phyloP scores from a whole-genome alignment of 202 grass and related monocot genomes.

The Schoenoplectus tabernaemontani region DNA sequence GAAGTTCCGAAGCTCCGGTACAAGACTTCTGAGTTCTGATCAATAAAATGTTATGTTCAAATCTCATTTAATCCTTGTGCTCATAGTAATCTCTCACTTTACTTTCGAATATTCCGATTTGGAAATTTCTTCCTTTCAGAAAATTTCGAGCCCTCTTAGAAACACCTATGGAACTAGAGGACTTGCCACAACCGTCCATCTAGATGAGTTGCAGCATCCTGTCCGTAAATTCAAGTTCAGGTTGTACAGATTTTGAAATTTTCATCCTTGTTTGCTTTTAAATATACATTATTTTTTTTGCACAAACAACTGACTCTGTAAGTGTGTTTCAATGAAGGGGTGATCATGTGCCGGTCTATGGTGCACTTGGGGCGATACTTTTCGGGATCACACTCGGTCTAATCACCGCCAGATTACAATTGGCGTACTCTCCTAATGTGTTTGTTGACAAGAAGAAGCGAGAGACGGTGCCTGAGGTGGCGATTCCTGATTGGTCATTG shows the following conservation, averaged over 20 bases:
- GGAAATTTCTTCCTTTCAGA: not conserved
- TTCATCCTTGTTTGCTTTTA: not conserved
- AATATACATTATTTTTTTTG: not conserved
- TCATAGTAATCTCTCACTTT: not conserved
- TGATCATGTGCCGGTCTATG: constrained; percentile 68
- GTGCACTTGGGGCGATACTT: constrained; percentile 41
- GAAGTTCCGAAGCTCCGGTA: not conserved
- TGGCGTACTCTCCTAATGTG: constrained; percentile 65
- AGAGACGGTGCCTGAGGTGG: constrained; percentile 57
- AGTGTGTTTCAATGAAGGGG: constrained; percentile 12
- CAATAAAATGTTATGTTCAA: not conserved
- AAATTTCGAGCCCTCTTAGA: not conserved
- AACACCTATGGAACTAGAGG: not conserved
- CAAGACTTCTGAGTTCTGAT: not conserved
- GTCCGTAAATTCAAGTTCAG: constrained; percentile 9
- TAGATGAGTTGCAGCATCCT: not conserved
- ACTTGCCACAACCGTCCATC: constrained; percentile 4
- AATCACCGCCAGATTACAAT: constrained; percentile 50
- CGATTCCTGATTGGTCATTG: constrained; percentile 37
- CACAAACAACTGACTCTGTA: not conserved
- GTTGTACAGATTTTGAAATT: not conserved
- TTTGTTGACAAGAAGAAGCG: constrained; percentile 73
- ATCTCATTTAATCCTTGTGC: not conserved
- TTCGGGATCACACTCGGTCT: constrained; percentile 35
- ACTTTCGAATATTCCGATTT: not conserved